Base-by-base conservation (phyloP, 108 stramenopile species). In the Craspedostauros australis region DNA sequence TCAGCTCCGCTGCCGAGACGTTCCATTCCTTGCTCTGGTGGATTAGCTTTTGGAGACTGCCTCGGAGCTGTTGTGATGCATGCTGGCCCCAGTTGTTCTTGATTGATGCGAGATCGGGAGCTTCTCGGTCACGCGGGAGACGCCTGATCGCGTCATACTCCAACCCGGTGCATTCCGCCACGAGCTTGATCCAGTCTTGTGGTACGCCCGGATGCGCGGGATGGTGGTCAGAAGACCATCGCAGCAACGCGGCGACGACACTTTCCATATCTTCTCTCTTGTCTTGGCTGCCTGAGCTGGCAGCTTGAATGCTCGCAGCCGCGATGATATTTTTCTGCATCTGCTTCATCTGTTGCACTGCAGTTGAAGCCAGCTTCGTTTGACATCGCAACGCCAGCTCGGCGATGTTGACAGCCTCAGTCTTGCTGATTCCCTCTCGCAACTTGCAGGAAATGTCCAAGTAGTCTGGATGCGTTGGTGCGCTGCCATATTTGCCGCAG, bases 391-490 rank as follows among this genome's bases (percentile, higher is more conserved):
- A 45, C 4, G 84, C 80, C 15, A 29, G 51, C 11, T 54, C 53
- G 1, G 84, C 84, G 40, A 64, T 50, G 33, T 77, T 68, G n/a
- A 64, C 32, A 18, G 78, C 75, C 54, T 67, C 52, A 9, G 39
- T 12, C 1, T 54, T 28, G 24, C 45, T 25, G 30, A 91, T 60
- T 4, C 63, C 75, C 14, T 59, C 56, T 12, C 65, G 68, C 38
- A 86, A 59, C 26, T 41, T 59, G 41, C 79, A 83, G 19, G 50
- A 65, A 1, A 33, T 46, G 46, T 91, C 88, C 37, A 91, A 62
- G 82, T 82, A 91, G 45, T 91, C 88, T 4, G 88, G 88, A 59
- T 83, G 76, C 26, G 68, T 65, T 12, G 88, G 88, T 16, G 84
- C 82, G 7, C 77, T 82, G 16, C 84, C 88, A 33, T 83, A 75